A percentile compares a stretch with the other conserved stretches of the same genome.
Conservation (phyloP, 1,284 basidiomycete species). For the Apiotrichum laibachii region DNA sequence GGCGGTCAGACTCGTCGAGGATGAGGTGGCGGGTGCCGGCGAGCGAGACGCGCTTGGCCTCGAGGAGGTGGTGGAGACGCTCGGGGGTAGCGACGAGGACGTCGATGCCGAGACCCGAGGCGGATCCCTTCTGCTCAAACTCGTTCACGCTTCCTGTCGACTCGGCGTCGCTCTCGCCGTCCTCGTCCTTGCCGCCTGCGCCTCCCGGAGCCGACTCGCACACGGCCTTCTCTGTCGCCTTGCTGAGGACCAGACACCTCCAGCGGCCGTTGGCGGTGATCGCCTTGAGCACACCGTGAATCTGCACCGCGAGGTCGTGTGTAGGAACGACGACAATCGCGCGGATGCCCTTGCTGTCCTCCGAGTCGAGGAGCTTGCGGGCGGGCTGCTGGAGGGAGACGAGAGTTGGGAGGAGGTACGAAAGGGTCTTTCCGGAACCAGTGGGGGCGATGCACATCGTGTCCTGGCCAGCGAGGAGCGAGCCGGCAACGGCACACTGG, state of each 20-base stretch:
- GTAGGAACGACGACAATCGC: conserved; percentile 87
- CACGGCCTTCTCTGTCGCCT: conserved; percentile 60
- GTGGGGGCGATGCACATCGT: conserved; percentile 89
- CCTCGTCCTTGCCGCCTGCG: conserved; percentile 14
- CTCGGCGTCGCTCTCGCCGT: conserved; percentile 15
- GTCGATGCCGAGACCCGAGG: conserved; percentile 38
- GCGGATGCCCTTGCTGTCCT: conserved; percentile 64
- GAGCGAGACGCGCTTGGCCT: conserved; percentile 64
- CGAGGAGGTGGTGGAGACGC: conserved; percentile 58
- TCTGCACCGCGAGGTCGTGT: conserved; percentile 93
- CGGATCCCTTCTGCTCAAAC: conserved; percentile 4
- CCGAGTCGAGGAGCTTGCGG: conserved; percentile 37
- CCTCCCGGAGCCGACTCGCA: conserved; percentile 40
- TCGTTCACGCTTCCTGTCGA: conserved; percentile 9
- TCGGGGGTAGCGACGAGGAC: conserved; percentile 51
- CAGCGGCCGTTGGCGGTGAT: conserved; percentile 73
- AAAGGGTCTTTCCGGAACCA: conserved; percentile 88
- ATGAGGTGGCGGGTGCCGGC: conserved; percentile 75
- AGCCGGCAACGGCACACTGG: conserved; percentile 42
- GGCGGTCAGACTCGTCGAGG: conserved; percentile 86
- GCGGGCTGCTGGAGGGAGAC: conserved; percentile 64
- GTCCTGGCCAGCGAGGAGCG: conserved; percentile 62
- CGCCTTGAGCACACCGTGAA: conserved; percentile 71
- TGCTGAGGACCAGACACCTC: conserved; percentile 77
- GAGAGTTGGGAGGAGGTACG: conserved; percentile 81